Percentiles rank a stretch among this genome's conserved stretches.
phyloP scores from a whole-genome alignment of 2,329 filamentous ascomycete genomes.

The Trichoderma atrobrunneum region DNA sequence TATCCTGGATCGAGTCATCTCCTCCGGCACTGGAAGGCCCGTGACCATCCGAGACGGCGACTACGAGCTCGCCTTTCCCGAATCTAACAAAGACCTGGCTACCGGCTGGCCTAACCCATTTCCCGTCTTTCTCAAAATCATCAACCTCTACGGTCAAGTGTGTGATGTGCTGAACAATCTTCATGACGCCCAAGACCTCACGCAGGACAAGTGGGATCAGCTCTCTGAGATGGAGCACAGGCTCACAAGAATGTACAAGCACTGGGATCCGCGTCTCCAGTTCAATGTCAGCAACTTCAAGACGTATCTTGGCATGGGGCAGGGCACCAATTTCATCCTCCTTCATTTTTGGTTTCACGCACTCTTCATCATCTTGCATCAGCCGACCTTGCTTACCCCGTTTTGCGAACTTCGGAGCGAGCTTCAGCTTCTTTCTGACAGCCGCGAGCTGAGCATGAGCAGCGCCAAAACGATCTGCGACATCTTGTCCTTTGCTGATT shows the following conservation, averaged over 20 bases:
- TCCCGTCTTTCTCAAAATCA: constrained; percentile 76
- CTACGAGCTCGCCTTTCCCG: constrained; percentile 72
- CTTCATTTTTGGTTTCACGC: constrained; percentile 89
- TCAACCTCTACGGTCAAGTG: constrained; percentile 80
- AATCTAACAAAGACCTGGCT: constrained; percentile 47
- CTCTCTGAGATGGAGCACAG: constrained; percentile 78
- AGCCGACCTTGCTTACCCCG: constrained; percentile 76
- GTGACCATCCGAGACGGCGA: constrained; percentile 82
- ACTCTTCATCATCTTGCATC: constrained; percentile 78
- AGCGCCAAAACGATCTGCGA: constrained; percentile 90
- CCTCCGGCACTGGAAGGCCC: constrained; percentile 78
- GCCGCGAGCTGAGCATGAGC: constrained; percentile 78
- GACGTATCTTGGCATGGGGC: constrained; percentile 73
- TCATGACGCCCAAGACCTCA: constrained; percentile 69
- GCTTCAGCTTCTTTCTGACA: constrained; percentile 73
- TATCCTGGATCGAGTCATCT: constrained; percentile 82
- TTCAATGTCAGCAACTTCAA: constrained; percentile 88
- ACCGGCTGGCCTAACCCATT: constrained; percentile 75
- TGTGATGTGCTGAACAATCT: constrained; percentile 84
- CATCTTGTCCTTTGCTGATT: constrained; percentile 79
- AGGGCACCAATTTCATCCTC: constrained; percentile 83
- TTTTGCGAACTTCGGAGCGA: constrained; percentile 60
- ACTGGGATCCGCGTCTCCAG: constrained; percentile 69
- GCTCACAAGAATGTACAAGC: constrained; percentile 69
- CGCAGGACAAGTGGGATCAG: constrained; percentile 67